A percentile compares a stretch with the other conserved stretches of the same genome.
Conservation (phyloP, 305 asterid genomes). For the Fraxinus dipetala region DNA sequence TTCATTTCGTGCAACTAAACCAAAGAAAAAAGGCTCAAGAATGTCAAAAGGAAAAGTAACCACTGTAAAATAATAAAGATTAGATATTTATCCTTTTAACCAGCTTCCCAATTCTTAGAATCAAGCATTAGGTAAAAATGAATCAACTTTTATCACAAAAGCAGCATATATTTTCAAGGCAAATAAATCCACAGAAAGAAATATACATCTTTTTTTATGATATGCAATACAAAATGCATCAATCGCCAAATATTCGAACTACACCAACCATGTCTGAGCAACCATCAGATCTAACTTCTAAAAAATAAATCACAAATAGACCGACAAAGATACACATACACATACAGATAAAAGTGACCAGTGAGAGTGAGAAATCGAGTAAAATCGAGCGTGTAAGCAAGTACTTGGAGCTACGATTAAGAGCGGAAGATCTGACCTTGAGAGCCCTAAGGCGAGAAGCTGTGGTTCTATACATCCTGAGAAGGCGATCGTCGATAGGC, state of each 20-base stretch:
- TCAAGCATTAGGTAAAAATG: background rate
- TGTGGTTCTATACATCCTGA: constrained; percentile 31
- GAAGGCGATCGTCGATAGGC: constrained; percentile 10
- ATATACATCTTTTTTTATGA: background rate
- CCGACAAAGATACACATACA: background rate
- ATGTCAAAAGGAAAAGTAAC: background rate
- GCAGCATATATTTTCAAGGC: background rate
- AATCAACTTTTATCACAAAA: constrained; percentile 10
- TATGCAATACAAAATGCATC: background rate
- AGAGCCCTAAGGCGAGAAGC: constrained; percentile 36
- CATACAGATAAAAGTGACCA: background rate
- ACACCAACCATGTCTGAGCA: background rate
- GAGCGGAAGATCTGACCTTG: constrained; percentile 28
- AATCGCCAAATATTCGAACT: background rate
- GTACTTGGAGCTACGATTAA: constrained; percentile 3
- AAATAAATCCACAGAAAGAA: background rate
- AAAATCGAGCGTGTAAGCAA: background rate
- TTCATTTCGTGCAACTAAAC: constrained; percentile 4
- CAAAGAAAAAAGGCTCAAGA: background rate
- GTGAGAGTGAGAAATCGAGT: background rate
- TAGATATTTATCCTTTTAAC: background rate
- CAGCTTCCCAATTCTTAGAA: background rate
- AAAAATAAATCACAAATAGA: background rate
- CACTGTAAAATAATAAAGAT: background rate
- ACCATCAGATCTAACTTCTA: constrained; percentile 22